phyloP scores from a whole-genome alignment of 371 early-diverging fungal genomes.

The Rhizopus arrhizus region DNA sequence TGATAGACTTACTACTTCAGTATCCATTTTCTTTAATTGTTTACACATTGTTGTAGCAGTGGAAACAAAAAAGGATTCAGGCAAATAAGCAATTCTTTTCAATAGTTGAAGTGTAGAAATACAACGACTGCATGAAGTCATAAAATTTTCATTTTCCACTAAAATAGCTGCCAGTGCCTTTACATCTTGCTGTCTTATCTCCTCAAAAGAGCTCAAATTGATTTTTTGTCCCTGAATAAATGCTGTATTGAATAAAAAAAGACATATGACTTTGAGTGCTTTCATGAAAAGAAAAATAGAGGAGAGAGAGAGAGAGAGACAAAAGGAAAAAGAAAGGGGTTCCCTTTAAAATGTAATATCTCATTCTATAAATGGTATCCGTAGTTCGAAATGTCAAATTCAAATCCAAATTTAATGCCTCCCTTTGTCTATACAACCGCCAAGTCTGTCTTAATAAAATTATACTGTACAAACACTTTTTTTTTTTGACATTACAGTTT shows the following conservation, averaged over 20 bases:
- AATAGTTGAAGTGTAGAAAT: background rate
- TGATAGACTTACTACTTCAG: slow-evolving; percentile 39
- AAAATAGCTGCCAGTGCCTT: background rate
- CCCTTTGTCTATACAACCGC: no score
- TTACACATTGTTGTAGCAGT: slow-evolving; percentile 33
- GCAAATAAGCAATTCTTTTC: background rate
- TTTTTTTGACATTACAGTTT: no score
- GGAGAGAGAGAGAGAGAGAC: background rate
- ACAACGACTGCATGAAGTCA: slow-evolving; percentile 7
- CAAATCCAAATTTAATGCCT: no score
- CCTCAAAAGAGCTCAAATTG: background rate
- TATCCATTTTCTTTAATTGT: slow-evolving; percentile 34
- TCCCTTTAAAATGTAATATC: no score
- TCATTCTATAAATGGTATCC: no score
- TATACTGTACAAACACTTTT: no score
- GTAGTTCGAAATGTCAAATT: no score
- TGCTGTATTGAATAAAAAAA: background rate
- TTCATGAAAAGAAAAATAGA: background rate
- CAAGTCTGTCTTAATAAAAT: no score
- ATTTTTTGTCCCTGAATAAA: background rate
- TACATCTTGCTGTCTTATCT: background rate
- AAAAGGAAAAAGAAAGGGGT: no score
- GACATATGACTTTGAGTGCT: background rate
- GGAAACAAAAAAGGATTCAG: slow-evolving; percentile 1
- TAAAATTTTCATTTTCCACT: background rate